Base-by-base conservation (phyloP, 2,329 filamentous ascomycete species). In the Scopulariopsis brevicaulis region DNA sequence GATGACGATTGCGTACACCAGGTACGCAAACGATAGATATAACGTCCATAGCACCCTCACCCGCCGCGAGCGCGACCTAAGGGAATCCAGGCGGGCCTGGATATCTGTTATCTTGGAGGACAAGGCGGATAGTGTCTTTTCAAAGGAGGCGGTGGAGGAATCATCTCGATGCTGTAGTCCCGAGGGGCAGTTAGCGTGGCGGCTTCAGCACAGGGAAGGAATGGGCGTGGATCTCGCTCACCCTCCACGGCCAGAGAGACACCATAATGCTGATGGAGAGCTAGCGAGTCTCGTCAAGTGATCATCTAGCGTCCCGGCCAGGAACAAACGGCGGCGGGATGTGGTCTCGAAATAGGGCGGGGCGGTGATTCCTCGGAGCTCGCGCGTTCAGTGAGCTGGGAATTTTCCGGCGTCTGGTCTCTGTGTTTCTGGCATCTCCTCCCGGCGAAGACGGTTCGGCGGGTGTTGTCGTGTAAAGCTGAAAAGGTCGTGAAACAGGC, bases 11-110 rank as follows among this genome's bases (percentile, higher is more conserved):
- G 85, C 81, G 65, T 90, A 92, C 53, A 97, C 82, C 4, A 96
- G 85, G 71, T 97, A 99, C 55, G 87, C 89, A 65, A 99, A 93
- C 58, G 85, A 85, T 2, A 92, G 85, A 70, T 97, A 99, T 15
- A 99, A 81, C 0, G 91, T 96, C 83, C 86, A 91, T 58, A 97
- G 81, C 43, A 90, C 89, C 64, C 88, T 93, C 65, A 87, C 81
- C 59, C 92, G 87, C 59, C 93, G 84, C 55, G 89, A 84, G 61
- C 81, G 82, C 64, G 86, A 80, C 53, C 90, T 84, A 46, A 87
- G 79, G 50, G 77, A 77, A 66, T 96, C 91, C 63, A 96, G 85
- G 56, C 80, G 83, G 50, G 85, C 75, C 65, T 87, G 87, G 2
- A 86, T 84, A 62, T 84, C 81, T 48, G 86, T 79, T 70, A 99